A percentile compares a stretch with the other conserved stretches of the same genome.
Evolutionary conservation across 768 basidiomycete genomes (phyloP).

Genomic region (Lactifluus piperatus): DNA sequence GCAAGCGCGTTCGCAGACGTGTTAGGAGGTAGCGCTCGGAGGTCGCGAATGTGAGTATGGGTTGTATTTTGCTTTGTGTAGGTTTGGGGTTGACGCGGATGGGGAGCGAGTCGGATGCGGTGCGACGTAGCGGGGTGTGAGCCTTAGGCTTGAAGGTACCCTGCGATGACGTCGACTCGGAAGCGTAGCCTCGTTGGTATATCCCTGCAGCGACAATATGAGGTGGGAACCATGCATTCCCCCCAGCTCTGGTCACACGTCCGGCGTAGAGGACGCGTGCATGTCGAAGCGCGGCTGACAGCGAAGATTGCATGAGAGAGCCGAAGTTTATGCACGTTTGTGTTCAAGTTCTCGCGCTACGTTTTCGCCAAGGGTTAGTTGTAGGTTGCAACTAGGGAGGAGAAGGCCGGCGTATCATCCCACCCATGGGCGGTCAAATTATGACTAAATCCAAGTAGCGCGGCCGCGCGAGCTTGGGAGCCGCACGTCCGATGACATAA

Average conservation of each 20-base stretch:
- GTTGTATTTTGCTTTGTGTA: slow-evolving; percentile 69
- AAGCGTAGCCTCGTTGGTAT: slow-evolving; percentile 2
- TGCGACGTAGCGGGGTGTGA: slow-evolving; percentile 68
- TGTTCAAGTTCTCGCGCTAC: background rate
- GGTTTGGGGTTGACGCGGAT: slow-evolving; percentile 83
- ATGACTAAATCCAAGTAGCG: background rate
- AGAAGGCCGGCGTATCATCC: background rate
- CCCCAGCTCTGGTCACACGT: background rate
- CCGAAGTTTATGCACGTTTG: background rate
- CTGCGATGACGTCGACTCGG: background rate
- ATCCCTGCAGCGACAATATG: background rate
- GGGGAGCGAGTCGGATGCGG: slow-evolving; percentile 77
- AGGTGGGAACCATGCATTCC: background rate
- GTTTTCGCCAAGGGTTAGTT: background rate
- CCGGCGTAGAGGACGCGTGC: background rate
- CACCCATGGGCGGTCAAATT: background rate
- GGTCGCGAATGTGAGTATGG: slow-evolving; percentile 79
- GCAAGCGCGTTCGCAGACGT: slow-evolving; percentile 47
- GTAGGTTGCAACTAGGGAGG: background rate
- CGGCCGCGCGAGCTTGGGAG: background rate
- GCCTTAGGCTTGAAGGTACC: slow-evolving; percentile 57
- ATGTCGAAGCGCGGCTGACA: background rate
- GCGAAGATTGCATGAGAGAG: background rate
- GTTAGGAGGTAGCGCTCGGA: slow-evolving; percentile 74
- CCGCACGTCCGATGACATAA: background rate